These are phyloP conservation scores for Candida andamanensis DNA, from an alignment of 805 yeast species.

Conservation along the genomic window DNA sequence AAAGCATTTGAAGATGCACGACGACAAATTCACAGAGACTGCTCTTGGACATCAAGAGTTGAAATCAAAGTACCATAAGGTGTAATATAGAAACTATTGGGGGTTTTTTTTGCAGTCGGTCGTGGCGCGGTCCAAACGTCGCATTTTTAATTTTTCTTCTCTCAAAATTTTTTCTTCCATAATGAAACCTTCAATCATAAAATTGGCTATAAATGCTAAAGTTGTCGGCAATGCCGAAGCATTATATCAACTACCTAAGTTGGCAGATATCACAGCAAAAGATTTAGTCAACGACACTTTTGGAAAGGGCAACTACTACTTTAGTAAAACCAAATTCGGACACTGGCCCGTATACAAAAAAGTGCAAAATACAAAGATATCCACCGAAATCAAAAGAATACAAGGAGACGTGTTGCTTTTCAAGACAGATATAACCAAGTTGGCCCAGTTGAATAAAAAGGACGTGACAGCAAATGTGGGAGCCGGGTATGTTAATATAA, in stretches of 20 bases:
- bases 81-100: too few species aligned
- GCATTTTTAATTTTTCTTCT: too few species aligned
- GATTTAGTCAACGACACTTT: slow-evolving; percentile 31
- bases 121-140: too few species aligned
- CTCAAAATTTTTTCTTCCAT: too few species aligned
- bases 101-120: too few species aligned
- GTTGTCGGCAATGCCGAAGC: slow-evolving; percentile 12
- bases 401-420: slow-evolving; percentile 63
- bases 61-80: too few species aligned
- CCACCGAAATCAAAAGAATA: slow-evolving; percentile 70
- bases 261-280: slow-evolving; percentile 18
- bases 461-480: slow-evolving; percentile 25
- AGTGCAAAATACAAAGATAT: slow-evolving; percentile 55
- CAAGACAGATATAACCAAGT: slow-evolving; percentile 56
- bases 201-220: slow-evolving; percentile 18
- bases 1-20: slow-evolving; percentile 7
- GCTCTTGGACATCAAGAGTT: too few species aligned
- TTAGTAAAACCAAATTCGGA: slow-evolving; percentile 53
- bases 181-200: slow-evolving; percentile 23
- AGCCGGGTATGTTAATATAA: slow-evolving; percentile 35
- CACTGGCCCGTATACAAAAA: slow-evolving; percentile 81
- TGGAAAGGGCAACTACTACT: slow-evolving; percentile 34
- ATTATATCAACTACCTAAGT: slow-evolving; percentile 24
- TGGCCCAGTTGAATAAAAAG: slow-evolving; percentile 45
- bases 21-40: too few species aligned